Evolutionary conservation across 148 eudicot genomes (phyloP), one percentile per base, ranked within the genome.

Genomic region (Cornus kousa): DNA sequence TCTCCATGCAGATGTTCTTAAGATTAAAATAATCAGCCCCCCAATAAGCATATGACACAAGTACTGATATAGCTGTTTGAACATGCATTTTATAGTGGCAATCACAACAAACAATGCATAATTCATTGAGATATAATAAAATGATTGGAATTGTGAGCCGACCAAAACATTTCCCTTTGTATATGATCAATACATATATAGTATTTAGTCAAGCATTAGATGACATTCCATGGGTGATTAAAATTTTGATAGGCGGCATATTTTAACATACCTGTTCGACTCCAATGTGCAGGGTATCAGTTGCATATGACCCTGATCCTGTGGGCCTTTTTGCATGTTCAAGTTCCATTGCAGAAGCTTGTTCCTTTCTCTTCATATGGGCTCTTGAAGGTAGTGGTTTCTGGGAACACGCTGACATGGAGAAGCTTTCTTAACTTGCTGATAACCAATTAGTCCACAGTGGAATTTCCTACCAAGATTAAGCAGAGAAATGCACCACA

Each of bases 381-480:
- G 76, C 22, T 37, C 35, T 71, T 67, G 70, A 77, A 65, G 66
- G 20, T 40, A 82, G 71, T 32, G 82, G 50, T 43, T 79, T 73
- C 9, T 65, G 31, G 22, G 72, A 78, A 66, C 82, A 72, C 40
- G 22, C 40, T 48, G 81, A 72, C 53, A 59, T 50, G 68, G 84
- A 70, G 22, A 22, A 59, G 70, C 67, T 75, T 80, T 85, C 71
- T 74, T 74, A 67, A 85, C 81, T 20, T 37, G 74, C 67, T 85
- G 86, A 80, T 90, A 90, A 31, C 91, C 91, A 70, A 90, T 82
- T 28, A 86, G 86, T 70, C 88, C 91, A 79, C 90, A 90, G 67
- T 90, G 94, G 76, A 79, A 66, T 73, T 83, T 88, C 94, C 94
- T 90, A 71, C 78, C 83, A 73, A 59, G 64, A 59, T 46, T 62